Evolutionary conservation across 352 stramenopile genomes (phyloP), one percentile per base, ranked within the genome.

Genomic region (Phytophthora kernoviae): DNA sequence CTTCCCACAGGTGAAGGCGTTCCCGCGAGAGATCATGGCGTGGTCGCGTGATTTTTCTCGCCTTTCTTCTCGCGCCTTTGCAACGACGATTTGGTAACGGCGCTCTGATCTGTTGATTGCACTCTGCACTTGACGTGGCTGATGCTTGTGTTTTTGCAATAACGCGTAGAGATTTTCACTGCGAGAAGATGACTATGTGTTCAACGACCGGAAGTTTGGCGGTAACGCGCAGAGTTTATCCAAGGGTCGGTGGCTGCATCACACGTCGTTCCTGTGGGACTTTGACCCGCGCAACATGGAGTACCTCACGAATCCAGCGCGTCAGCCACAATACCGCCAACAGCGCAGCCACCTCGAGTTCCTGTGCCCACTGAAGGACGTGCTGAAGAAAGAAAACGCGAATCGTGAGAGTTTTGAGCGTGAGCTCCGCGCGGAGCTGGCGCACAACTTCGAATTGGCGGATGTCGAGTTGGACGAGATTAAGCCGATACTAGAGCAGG

Each of bases 241-340:
- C 5, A 97, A 94, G 64, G 84, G 88, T 47, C 93, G 96, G 12
- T 99, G 92, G 90, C 70, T 99, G 20, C 97, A 99, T 69, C 97
- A 99, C 75, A 99, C 97, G 18, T 98, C 90, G 49, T 99, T 99
- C 73, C 67, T 99, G 12, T 99, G 94, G 93, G 93, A 98, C 68
- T 99, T 96, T 60, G 73, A 98, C 48, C 67, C 88, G 9, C 66
- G 61, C 2, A 97, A 98, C 64, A 99, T 99, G 96, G 73, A 91
- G 56, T 98, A 98, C 51, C 79, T 99, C 9, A 96, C 82, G 2
- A 87, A 99, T 40, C 97, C 97, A 3, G 77, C 88, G 41, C 98
- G 98, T 46, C 88, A 98, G 75, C 97, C 97, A 0, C 81, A 88
- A 21, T 99, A 99, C 70, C 90, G 97, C 53, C 73, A 84, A 8